Conservation (phyloP, 2,329 filamentous ascomycete species). For the Polytolypa hystricis region DNA sequence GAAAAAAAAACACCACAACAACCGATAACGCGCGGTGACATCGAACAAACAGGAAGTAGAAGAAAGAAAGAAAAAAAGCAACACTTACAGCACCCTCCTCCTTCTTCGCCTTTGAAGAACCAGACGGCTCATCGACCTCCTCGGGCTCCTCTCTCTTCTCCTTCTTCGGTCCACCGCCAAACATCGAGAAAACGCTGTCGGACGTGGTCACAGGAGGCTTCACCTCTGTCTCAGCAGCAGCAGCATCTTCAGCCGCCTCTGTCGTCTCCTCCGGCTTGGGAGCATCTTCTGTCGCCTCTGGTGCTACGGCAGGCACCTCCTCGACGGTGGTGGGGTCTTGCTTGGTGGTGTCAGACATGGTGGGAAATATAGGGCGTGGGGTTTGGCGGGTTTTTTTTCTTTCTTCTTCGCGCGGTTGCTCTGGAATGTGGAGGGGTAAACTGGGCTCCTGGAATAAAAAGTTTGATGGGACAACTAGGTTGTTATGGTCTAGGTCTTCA, state of each 20-base stretch:
- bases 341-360: conserved; percentile 35
- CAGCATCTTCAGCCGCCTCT: conserved; percentile 22
- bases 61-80: conserved; percentile 9
- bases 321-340: conserved; percentile 30
- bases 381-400: background rate
- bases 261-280: conserved; percentile 18
- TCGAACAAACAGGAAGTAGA: background rate
- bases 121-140: conserved; percentile 74
- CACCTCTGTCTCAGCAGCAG: conserved; percentile 17
- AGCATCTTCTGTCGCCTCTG: conserved; percentile 24
- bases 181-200: conserved; percentile 86
- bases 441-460: no score
- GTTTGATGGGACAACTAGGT: no score
- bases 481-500: no score
- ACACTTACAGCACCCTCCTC: conserved; percentile 43
- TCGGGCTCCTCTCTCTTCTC: conserved; percentile 73
- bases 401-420: background rate
- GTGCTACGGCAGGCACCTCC: background rate
- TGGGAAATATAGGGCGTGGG: conserved; percentile 8
- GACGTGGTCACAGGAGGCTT: conserved; percentile 31
- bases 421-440: background rate
- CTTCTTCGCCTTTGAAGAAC: conserved; percentile 72
- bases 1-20: conserved; percentile 6
- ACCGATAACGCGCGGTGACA: background rate
- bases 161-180: conserved; percentile 94